Conservation (phyloP, 345 rosid species). For the Eucalyptus microcorys region DNA sequence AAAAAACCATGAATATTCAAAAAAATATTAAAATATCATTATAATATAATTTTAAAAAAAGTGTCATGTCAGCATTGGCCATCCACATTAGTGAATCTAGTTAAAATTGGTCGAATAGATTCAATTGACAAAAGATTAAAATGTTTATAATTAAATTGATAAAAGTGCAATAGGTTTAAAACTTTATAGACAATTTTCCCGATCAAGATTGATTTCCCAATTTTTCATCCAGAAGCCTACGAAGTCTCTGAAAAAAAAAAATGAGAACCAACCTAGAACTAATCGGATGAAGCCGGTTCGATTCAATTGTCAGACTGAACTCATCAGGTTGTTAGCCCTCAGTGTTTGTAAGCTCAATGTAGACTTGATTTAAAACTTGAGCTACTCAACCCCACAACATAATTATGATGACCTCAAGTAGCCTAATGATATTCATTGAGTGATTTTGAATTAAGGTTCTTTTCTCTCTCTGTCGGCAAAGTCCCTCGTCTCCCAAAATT, state of each 20-base stretch:
- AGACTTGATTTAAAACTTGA: neutral
- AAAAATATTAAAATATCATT: too few species aligned
- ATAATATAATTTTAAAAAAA: too few species aligned
- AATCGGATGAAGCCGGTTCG: neutral
- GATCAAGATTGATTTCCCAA: neutral
- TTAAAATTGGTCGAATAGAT: rapidly evolving
- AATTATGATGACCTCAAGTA: neutral
- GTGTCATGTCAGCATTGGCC: rapidly evolving
- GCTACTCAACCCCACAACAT: neutral
- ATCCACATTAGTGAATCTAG: too few species aligned
- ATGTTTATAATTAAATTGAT: too few species aligned
- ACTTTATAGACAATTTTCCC: neutral
- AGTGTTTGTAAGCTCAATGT: neutral
- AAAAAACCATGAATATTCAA: too few species aligned
- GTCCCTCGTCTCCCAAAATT: neutral
- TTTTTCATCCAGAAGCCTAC: neutral
- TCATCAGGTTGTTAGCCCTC: neutral
- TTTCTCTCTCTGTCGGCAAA: neutral
- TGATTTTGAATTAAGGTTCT: neutral
- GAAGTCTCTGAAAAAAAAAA: neutral
- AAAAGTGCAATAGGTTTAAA: too few species aligned
- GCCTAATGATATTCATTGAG: neutral
- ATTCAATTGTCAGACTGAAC: neutral
- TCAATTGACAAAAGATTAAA: rapidly evolving
- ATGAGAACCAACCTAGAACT: neutral